Evolutionary conservation across 768 basidiomycete species (phyloP).

Genomic region (Collybia mongolica): DNA sequence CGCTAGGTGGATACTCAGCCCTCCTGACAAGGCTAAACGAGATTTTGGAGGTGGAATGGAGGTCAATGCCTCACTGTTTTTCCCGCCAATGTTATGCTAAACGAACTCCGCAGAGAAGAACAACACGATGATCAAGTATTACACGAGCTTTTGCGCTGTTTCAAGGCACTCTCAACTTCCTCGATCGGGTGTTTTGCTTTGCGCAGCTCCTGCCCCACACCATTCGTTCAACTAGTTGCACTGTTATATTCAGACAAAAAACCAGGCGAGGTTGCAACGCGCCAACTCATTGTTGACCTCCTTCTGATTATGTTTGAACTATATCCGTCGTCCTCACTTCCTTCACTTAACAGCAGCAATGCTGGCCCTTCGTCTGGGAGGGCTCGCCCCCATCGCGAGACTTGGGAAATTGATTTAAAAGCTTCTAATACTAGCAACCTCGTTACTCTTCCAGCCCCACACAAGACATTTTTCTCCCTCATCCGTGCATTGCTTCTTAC

Average conservation of each 20-base stretch:
- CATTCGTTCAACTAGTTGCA: conserved; percentile 79
- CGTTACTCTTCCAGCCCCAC: conserved; percentile 69
- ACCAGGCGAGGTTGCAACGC: conserved; percentile 88
- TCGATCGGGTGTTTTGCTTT: conserved; percentile 88
- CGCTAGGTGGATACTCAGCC: conserved; percentile 81
- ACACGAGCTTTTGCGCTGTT: conserved; percentile 88
- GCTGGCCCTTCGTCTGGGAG: conserved; percentile 21
- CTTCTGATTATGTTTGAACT: conserved; percentile 86
- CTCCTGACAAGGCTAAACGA: conserved; percentile 85
- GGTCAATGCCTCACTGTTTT: conserved; percentile 51
- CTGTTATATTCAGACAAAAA: conserved; percentile 97
- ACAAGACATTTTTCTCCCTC: conserved; percentile 70
- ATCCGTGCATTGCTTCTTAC: conserved; percentile 76
- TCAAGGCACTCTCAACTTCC: conserved; percentile 91
- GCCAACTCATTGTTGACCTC: conserved; percentile 89
- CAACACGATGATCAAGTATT: conserved; percentile 96
- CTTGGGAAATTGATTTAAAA: conserved; percentile 53
- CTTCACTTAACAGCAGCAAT: conserved; percentile 39
- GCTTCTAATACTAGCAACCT: conserved; percentile 42
- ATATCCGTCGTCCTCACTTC: conserved; percentile 72
- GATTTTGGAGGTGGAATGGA: conserved; percentile 94
- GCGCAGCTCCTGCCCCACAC: conserved; percentile 84
- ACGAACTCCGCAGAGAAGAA: conserved; percentile 67
- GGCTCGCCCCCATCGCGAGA: conserved; percentile 42
- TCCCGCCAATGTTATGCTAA: background rate